Evolutionary conservation across 345 rosid genomes (phyloP).

Genomic region (Populus alba): DNA sequence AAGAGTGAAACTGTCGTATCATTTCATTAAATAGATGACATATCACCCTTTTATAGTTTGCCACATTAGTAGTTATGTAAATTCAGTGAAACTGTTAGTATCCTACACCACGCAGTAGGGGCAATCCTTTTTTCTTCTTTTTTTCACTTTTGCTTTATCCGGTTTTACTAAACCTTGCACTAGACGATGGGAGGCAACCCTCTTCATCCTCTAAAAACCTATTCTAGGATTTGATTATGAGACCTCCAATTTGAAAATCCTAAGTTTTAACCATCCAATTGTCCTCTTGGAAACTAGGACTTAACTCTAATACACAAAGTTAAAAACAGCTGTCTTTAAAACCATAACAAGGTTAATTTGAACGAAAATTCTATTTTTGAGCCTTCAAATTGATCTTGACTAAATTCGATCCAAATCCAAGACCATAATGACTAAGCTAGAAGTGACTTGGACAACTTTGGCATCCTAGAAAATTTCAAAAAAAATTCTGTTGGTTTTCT

Average conservation of each 20-base stretch:
- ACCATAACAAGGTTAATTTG: not conserved
- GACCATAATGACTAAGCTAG: not conserved
- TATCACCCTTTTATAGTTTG: not conserved
- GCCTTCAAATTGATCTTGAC: not conserved
- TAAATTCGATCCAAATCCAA: not conserved
- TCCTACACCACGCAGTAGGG: not conserved
- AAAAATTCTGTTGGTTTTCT: not conserved
- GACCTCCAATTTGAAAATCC: not conserved
- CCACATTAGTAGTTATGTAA: not conserved
- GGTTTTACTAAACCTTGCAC: not conserved
- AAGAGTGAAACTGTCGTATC: not conserved
- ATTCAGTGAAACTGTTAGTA: not conserved
- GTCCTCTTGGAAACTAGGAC: not conserved
- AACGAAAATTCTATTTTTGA: not conserved
- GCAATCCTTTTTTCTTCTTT: not conserved
- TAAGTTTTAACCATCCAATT: not conserved
- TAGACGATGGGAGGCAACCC: not conserved
- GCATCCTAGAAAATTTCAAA: not conserved
- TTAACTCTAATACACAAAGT: not conserved
- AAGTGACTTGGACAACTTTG: not conserved
- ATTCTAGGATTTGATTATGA: not conserved
- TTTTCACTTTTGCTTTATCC: not conserved
- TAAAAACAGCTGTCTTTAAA: not conserved
- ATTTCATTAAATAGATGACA: not conserved
- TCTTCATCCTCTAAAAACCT: not conserved